Evolutionary conservation across 805 yeast species (phyloP).

Genomic region (Candida patagonica): DNA sequence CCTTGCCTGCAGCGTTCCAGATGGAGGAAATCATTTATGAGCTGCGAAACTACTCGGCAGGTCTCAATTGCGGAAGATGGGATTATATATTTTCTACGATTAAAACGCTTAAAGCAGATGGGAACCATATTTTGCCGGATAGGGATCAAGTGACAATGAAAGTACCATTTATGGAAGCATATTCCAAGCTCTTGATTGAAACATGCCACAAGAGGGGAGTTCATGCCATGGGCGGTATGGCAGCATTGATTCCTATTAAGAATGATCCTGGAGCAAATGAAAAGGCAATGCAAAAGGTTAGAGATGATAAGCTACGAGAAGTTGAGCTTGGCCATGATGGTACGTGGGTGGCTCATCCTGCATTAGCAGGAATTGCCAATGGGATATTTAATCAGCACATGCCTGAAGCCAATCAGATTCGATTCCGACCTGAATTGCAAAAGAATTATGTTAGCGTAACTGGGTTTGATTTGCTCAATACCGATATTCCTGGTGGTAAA

Average conservation of each 20-base stretch:
- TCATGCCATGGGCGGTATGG: conserved; percentile 72
- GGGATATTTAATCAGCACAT: conserved; percentile 59
- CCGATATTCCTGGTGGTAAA: conserved; percentile 44
- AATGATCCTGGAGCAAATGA: conserved; percentile 47
- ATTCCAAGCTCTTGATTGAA: conserved; percentile 52
- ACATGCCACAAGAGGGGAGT: conserved; percentile 62
- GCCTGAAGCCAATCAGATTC: conserved; percentile 64
- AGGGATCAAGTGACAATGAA: conserved; percentile 58
- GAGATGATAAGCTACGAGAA: conserved; percentile 56
- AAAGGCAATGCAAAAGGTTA: conserved; percentile 53
- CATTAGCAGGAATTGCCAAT: conserved; percentile 51
- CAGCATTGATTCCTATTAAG: conserved; percentile 65
- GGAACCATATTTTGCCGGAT: conserved; percentile 56
- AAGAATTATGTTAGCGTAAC: conserved; percentile 38
- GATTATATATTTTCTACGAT: conserved; percentile 63
- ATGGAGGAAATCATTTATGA: conserved; percentile 70
- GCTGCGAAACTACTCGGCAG: conserved; percentile 57
- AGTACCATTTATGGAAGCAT: conserved; percentile 63
- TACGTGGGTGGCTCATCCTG: conserved; percentile 71
- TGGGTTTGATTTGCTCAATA: conserved; percentile 49
- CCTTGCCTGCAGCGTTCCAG: conserved; percentile 62
- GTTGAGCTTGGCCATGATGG: conserved; percentile 61
- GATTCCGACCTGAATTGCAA: conserved; percentile 34
- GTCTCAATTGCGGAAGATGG: conserved; percentile 69
- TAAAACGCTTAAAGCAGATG: conserved; percentile 51